Percentiles rank a stretch among this genome's conserved stretches.
These are phyloP conservation scores for Suillus paluster DNA, from an alignment of 768 basidiomycete species.

Conservation along the genomic window DNA sequence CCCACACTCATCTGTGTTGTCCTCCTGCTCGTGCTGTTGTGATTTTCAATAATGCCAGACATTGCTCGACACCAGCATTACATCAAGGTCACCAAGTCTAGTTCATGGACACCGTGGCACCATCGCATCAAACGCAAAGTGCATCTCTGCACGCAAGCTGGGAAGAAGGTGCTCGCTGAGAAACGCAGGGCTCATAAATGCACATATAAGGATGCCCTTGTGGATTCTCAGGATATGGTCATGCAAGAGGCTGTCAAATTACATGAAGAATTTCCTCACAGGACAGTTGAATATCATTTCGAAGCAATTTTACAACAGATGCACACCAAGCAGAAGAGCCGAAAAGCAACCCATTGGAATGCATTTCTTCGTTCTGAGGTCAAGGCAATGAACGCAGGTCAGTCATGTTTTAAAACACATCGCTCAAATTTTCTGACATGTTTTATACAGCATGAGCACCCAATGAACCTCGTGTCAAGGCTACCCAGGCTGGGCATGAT, in stretches of 20 bases:
- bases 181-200: background rate
- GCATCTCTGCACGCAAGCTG: background rate
- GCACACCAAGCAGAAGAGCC: constrained; percentile 1
- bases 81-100: background rate
- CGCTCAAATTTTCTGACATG: too few species aligned
- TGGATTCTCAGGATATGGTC: background rate
- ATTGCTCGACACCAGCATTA: background rate
- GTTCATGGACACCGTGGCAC: background rate
- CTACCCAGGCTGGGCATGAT: background rate
- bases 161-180: background rate
- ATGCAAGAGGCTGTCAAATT: background rate
- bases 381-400: background rate
- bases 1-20: background rate
- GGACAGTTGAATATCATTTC: constrained; percentile 3
- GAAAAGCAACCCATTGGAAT: constrained; percentile 1
- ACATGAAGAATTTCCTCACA: background rate
- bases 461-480: background rate
- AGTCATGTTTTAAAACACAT: too few species aligned
- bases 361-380: background rate
- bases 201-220: background rate
- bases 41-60: background rate
- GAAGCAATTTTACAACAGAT: constrained; percentile 5
- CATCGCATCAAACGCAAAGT: background rate
- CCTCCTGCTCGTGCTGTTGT: background rate
- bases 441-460: background rate